These are phyloP conservation scores for Alternaria ethzedia DNA, from an alignment of 2,329 filamentous ascomycete genomes.

Conservation along the genomic window DNA sequence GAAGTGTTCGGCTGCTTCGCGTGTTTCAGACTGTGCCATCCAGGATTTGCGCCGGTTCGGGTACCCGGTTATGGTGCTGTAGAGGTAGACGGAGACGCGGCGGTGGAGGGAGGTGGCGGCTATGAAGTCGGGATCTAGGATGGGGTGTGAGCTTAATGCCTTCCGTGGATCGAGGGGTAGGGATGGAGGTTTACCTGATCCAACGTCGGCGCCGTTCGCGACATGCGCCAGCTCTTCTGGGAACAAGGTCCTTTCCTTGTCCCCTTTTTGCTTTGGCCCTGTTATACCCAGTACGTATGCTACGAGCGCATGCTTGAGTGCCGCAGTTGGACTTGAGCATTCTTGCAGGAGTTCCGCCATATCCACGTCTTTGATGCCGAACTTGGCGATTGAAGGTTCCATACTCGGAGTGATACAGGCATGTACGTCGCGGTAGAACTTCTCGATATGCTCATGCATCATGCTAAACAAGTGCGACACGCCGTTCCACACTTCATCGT, in stretches of 20 bases:
- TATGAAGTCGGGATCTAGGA: slow-evolving; percentile 10
- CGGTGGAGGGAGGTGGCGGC: slow-evolving; percentile 34
- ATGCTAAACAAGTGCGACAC: slow-evolving; percentile 32
- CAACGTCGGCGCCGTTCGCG: neutral
- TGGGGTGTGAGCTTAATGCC: neutral
- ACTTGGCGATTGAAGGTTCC: slow-evolving; percentile 35
- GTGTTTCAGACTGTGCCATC: slow-evolving; percentile 25
- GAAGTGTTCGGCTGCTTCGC: slow-evolving; percentile 45
- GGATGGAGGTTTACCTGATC: slow-evolving; percentile 1
- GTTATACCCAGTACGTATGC: slow-evolving; percentile 35
- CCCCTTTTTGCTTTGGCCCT: slow-evolving; percentile 13
- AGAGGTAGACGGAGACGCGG: slow-evolving; percentile 35
- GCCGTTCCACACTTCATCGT: slow-evolving; percentile 26
- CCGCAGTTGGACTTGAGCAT: slow-evolving; percentile 31
- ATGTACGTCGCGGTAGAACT: slow-evolving; percentile 44
- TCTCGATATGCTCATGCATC: slow-evolving; percentile 39
- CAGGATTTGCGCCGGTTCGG: slow-evolving; percentile 4
- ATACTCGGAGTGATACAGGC: slow-evolving; percentile 43
- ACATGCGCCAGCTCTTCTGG: slow-evolving; percentile 27
- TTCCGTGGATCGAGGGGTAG: neutral
- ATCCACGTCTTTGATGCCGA: slow-evolving; percentile 27
- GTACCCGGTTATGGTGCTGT: slow-evolving; percentile 16
- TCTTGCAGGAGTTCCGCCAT: slow-evolving; percentile 36
- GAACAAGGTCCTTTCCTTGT: slow-evolving; percentile 26
- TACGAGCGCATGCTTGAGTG: slow-evolving; percentile 41